phyloP scores from a whole-genome alignment of 176 grass and related monocot genomes.

The Puccinellia tenuiflora region DNA sequence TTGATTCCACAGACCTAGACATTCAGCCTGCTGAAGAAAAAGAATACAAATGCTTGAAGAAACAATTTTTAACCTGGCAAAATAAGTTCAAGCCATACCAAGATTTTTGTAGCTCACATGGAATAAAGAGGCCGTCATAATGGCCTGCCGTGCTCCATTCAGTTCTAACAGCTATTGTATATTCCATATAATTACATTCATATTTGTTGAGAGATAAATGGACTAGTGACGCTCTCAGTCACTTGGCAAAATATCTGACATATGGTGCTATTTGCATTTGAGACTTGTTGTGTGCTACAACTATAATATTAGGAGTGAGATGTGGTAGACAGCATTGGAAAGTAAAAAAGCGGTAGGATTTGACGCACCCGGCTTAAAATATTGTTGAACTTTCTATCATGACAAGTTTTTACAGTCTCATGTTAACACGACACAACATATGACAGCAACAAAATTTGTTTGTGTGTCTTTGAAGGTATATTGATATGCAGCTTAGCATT shows the following conservation, averaged over 20 bases:
- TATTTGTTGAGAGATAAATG: neutral
- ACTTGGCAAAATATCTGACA: neutral
- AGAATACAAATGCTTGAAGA: slow-evolving; percentile 50
- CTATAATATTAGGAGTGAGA: neutral
- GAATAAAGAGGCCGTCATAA: slow-evolving; percentile 36
- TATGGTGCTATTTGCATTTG: neutral
- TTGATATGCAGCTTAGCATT: neutral
- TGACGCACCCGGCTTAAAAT: neutral
- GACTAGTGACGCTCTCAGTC: neutral
- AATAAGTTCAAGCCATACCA: slow-evolving; percentile 66
- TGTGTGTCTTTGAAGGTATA: neutral
- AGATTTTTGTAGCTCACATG: slow-evolving; percentile 62
- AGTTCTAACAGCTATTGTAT: slow-evolving; percentile 5
- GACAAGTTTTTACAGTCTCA: neutral
- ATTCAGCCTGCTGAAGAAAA: slow-evolving; percentile 49
- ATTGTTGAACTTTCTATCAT: neutral
- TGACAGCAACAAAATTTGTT: neutral
- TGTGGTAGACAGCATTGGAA: neutral
- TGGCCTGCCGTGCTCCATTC: slow-evolving; percentile 18
- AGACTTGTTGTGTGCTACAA: neutral
- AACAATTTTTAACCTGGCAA: slow-evolving; percentile 72
- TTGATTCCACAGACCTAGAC: slow-evolving; percentile 38
- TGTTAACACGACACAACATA: neutral
- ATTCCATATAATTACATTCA: neutral
- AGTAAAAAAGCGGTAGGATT: neutral